These are phyloP conservation scores for Xylaria sp. DNA, from an alignment of 2,329 filamentous ascomycete genomes.

Conservation along the genomic window DNA sequence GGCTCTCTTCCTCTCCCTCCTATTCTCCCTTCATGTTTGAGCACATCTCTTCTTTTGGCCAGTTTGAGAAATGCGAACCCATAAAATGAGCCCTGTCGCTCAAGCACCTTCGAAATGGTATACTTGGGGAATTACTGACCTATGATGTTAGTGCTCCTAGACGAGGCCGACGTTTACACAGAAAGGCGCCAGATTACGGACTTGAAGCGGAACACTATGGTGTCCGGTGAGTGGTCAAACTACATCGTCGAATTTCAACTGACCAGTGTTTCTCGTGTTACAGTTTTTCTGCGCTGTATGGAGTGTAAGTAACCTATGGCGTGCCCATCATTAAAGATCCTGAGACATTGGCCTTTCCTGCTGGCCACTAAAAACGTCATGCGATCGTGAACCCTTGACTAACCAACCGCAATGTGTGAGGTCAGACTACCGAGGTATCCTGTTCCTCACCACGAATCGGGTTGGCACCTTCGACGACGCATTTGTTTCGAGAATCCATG, in stretches of 20 bases:
- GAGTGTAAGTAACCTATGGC: constrained; percentile 1
- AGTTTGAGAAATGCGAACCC: neutral
- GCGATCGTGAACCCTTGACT: neutral
- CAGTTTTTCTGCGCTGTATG: constrained; percentile 29
- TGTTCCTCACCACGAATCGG: constrained; percentile 34
- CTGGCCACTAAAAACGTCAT: neutral
- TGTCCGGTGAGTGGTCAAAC: constrained; percentile 5
- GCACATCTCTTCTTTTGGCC: neutral
- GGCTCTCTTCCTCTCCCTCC: neutral
- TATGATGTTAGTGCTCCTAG: neutral
- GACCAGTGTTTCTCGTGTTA: neutral
- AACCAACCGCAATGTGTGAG: constrained; percentile 4
- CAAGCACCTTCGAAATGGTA: too few species aligned
- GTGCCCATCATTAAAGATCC: neutral
- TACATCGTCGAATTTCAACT: neutral
- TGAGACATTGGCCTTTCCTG: neutral
- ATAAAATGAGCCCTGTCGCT: neutral
- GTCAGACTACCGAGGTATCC: constrained; percentile 29
- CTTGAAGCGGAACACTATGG: constrained; percentile 11
- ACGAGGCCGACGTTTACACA: constrained; percentile 12
- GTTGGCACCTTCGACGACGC: constrained; percentile 44
- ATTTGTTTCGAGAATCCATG: constrained; percentile 39
- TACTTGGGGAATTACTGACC: neutral
- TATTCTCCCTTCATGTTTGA: neutral
- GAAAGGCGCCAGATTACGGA: constrained; percentile 10